Evolutionary conservation across 1,284 basidiomycete species (phyloP), one percentile per base, ranked within the genome.

Genomic region (Cutaneotrichosporon sp.): DNA sequence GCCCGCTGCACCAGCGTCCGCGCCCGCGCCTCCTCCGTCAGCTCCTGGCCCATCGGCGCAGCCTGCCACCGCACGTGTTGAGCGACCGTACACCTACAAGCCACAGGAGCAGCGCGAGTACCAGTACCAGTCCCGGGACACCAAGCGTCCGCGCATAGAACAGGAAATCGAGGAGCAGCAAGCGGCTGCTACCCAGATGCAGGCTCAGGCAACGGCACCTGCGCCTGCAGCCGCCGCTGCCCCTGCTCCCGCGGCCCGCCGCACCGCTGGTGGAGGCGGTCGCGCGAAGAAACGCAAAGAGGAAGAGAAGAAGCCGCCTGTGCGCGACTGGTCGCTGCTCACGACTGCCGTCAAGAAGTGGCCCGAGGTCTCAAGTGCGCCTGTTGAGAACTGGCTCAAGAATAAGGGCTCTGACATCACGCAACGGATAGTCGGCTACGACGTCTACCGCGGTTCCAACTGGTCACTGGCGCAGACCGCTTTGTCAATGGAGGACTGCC

Each of bases 131-230:
- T 73, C 75, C 2, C 65, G 75, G 11, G 67, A 65, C 36, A 70
- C 70, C 34, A 77, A 76, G 64, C 70, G 78, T 42, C 71, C 76
- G 6, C 67, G 77, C 13, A 76, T 77, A 74, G 78, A 80, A 49
- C 66, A 73, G 8, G 76, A 76, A 0, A 71, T 77, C 14, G 77
- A 80, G 58, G 78, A 80, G 31, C 65, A 65, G 16, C 36, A 21
- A n/a, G 55, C 36, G 4, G 55, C 55, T 21, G 55, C 55, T n/a
- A 36, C 36, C 18, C 13, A 11, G 13, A 26, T 40, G 3, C 38
- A 26, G 10, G 40, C 56, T 16, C 51, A 31, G 31, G 22, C 38
- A 22, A 36, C 55, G 31, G 22, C 38, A 22, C 55, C 55, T 4
- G 38, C 55, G 8, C 38, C 55, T 21, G 55, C 38, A 6, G 22